A percentile compares a stretch with the other conserved stretches of the same genome.
These are phyloP conservation scores for Microstegium vimineum DNA, from an alignment of 176 grass and related monocot species.

Conservation along the genomic window DNA sequence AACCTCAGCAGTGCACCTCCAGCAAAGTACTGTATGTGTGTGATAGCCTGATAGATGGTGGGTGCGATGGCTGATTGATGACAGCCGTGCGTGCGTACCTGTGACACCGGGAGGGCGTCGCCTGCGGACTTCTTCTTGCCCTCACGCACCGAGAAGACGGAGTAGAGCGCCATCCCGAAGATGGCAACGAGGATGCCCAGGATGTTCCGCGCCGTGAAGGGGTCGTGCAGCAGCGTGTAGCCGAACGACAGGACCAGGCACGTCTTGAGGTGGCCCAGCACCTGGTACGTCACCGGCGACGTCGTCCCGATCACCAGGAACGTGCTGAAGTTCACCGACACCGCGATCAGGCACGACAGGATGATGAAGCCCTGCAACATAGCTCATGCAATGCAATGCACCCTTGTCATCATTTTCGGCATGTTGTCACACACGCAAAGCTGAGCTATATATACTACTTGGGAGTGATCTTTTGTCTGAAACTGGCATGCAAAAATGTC, in stretches of 20 bases:
- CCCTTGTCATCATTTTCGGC: too few relatives aligned
- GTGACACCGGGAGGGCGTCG: conserved; percentile 60
- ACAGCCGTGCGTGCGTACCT: conserved; percentile 18
- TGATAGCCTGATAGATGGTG: too few relatives aligned
- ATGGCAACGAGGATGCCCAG: conserved; percentile 84
- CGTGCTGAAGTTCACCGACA: conserved; percentile 94
- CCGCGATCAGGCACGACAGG: conserved; percentile 83
- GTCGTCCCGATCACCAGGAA: conserved; percentile 92
- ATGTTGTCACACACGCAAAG: neutral
- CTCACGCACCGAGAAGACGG: conserved; percentile 73
- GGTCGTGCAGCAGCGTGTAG: conserved; percentile 78
- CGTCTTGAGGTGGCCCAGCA: conserved; percentile 93
- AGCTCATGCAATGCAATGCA: neutral
- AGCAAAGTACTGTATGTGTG: too few relatives aligned
- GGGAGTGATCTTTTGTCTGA: neutral
- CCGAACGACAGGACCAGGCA: conserved; percentile 86
- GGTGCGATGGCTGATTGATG: too few relatives aligned
- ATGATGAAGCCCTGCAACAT: conserved; percentile 71
- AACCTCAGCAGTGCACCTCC: neutral
- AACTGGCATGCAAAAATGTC: too few relatives aligned
- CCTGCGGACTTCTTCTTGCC: conserved; percentile 61
- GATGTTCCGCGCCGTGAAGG: conserved; percentile 76
- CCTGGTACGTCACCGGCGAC: conserved; percentile 92
- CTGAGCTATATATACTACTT: neutral
- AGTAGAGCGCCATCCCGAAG: conserved; percentile 85